A percentile compares a stretch with the other conserved stretches of the same genome.
phyloP scores from a whole-genome alignment of 257 asterid species.

The Datura wrightii region DNA sequence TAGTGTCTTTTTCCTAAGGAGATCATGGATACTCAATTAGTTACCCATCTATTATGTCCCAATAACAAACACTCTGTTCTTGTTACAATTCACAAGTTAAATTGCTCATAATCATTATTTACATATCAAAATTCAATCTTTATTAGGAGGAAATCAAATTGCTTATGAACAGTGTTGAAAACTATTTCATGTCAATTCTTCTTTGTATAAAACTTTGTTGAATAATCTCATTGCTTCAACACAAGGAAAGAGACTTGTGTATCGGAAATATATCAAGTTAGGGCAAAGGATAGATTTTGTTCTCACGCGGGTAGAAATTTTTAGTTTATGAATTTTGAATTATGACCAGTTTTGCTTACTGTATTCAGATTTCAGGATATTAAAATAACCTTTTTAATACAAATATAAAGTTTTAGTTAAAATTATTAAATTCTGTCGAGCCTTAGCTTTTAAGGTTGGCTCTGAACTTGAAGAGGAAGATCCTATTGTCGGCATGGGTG shows the following conservation, averaged over 20 bases:
- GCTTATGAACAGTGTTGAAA: slow-evolving; percentile 5
- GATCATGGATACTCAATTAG: not conserved
- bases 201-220: not conserved
- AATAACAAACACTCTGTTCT: not conserved
- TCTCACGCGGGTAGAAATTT: slow-evolving; percentile 40
- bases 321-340: not conserved
- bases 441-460: not conserved
- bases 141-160: slow-evolving; percentile 40
- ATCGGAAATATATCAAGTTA: slow-evolving; percentile 27
- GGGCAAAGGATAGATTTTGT: slow-evolving; percentile 52
- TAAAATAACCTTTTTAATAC: not conserved
- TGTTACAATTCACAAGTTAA: not conserved
- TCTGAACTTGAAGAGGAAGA: not conserved
- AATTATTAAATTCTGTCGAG: not conserved
- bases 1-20: not conserved
- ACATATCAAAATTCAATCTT: slow-evolving; percentile 25
- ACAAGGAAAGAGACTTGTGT: slow-evolving; percentile 36
- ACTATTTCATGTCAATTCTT: not conserved
- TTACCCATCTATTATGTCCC: not conserved
- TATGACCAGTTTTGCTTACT: not conserved
- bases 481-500: not conserved
- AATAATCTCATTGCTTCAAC: slow-evolving; percentile 20
- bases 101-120: not conserved
- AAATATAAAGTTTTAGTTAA: not conserved
- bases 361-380: not conserved